Percentiles rank a stretch among this genome's conserved stretches.
phyloP scores from a whole-genome alignment of 371 early-diverging fungal genomes.

The Syncephalastrum racemosum region DNA sequence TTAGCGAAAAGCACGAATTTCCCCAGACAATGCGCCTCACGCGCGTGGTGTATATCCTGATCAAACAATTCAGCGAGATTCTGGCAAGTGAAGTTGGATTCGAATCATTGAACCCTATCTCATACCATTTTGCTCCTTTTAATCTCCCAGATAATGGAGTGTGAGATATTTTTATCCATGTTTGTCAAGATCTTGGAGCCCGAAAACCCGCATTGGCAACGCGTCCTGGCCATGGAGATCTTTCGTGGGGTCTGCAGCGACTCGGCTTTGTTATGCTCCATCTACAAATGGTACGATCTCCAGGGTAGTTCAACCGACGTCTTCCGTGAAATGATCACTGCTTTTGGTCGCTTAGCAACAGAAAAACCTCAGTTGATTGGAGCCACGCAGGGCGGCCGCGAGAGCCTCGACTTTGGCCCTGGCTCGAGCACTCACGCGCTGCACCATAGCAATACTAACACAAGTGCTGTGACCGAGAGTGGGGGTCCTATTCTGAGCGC shows the following conservation, averaged over 20 bases:
- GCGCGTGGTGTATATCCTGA: constrained; percentile 77
- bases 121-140: no score
- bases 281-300: constrained; percentile 79
- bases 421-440: constrained; percentile 10
- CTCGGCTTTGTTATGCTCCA: constrained; percentile 53
- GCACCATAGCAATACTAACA: constrained; percentile 1
- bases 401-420: constrained; percentile 36
- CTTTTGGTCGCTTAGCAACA: constrained; percentile 73
- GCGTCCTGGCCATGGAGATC: constrained; percentile 87
- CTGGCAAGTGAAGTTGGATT: constrained; percentile 46
- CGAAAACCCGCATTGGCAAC: constrained; percentile 82
- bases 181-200: constrained; percentile 81
- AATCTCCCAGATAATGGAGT: constrained; percentile 71
- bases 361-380: constrained; percentile 77
- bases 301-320: constrained; percentile 71
- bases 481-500: constrained; percentile 43
- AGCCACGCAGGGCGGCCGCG: constrained; percentile 53
- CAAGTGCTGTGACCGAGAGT: constrained; percentile 4
- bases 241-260: constrained; percentile 73
- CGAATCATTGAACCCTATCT: no score
- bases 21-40: constrained; percentile 81
- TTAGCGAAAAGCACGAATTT: constrained; percentile 88
- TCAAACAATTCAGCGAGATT: constrained; percentile 75
- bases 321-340: constrained; percentile 80
- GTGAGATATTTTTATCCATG: constrained; percentile 92